Evolutionary conservation across 805 yeast genomes (phyloP), one percentile per base, ranked within the genome.

Genomic region (Blastobotrys peoriensis): DNA sequence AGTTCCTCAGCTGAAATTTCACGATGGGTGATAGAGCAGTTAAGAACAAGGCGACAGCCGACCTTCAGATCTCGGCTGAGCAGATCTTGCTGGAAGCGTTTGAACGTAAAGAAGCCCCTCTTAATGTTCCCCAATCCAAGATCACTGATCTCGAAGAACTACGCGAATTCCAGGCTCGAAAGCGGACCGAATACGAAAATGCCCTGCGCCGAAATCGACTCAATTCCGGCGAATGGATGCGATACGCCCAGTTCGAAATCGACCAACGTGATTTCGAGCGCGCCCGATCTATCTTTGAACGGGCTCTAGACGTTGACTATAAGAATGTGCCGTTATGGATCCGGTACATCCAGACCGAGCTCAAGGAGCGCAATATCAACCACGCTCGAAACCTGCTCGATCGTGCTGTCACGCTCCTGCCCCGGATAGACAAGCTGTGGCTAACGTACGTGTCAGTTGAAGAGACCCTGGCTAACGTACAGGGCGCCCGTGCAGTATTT

Each of bases 361-460:
- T 89, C 36, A 75, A 80, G 49, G 70, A 74, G 33, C 75, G 78
- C 49, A 86, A 83, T 54, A 72, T 87, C 44, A 87, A 86, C 56
- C 97, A 89, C 65, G 97, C 97, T 0, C 68, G 96, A 53, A 89
- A 91, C 58, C 55, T 93, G 21, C 66, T 91, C 23, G 88, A 87
- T 42, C 67, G 97, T 36, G 94, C 87, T 0, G 79, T 84, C 0
- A 73, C 79, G 1, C 62, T 78, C 0, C 66, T 89, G 20, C 98
- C 98, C 0, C 69, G 86, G 20, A 79, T 83, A 3, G 89, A 83
- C 55, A 89, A 89, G 60, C 65, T 91, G 17, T 91, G 98, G 97
- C 85, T 76, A 58, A 73, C 79, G 48, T 88, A 86, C 57, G 80
- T 85, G 5, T 80, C 83, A 38, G 74, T 89, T 15, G 97, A 88